phyloP scores from a whole-genome alignment of 257 asterid genomes.

The Anisodus acutangulus region DNA sequence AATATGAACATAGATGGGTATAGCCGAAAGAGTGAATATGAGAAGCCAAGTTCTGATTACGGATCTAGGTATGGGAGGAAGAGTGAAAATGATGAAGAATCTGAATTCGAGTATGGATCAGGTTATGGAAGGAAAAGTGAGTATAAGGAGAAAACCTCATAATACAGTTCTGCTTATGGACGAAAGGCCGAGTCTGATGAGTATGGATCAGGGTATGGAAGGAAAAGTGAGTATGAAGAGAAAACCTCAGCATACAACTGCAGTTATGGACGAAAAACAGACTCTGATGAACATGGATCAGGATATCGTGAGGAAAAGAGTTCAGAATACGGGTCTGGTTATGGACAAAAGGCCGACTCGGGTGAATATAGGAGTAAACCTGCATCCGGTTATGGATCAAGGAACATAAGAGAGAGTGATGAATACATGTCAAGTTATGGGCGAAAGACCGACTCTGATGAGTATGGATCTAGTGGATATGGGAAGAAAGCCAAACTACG shows the following conservation, averaged over 20 bases:
- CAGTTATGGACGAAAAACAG: conserved; percentile 40
- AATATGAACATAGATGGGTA: not conserved
- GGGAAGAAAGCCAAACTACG: conserved; percentile 39
- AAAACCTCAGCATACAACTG: not conserved
- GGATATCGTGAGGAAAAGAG: conserved; percentile 24
- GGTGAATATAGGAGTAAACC: not conserved
- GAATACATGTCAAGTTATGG: conserved; percentile 33
- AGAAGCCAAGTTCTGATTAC: conserved; percentile 29
- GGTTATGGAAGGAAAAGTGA: conserved; percentile 45
- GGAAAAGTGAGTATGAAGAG: conserved; percentile 34
- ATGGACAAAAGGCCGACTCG: not conserved
- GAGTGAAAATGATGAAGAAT: conserved; percentile 29
- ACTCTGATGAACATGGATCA: conserved; percentile 27
- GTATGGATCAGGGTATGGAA: conserved; percentile 33
- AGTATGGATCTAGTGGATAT: conserved; percentile 37
- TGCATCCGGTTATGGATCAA: not conserved
- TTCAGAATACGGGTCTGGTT: conserved; percentile 22
- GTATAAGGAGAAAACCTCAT: conserved; percentile 31
- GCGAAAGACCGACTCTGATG: not conserved
- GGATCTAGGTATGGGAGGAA: conserved; percentile 38
- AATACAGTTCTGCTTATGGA: conserved; percentile 36
- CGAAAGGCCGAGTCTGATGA: conserved; percentile 31
- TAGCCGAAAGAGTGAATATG: not conserved
- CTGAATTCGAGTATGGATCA: conserved; percentile 40
- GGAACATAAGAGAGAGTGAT: not conserved